Percentiles rank a stretch among this genome's conserved stretches.
Conservation (phyloP, 2,329 filamentous ascomycete genomes). For the Colletotrichum liaoningense region DNA sequence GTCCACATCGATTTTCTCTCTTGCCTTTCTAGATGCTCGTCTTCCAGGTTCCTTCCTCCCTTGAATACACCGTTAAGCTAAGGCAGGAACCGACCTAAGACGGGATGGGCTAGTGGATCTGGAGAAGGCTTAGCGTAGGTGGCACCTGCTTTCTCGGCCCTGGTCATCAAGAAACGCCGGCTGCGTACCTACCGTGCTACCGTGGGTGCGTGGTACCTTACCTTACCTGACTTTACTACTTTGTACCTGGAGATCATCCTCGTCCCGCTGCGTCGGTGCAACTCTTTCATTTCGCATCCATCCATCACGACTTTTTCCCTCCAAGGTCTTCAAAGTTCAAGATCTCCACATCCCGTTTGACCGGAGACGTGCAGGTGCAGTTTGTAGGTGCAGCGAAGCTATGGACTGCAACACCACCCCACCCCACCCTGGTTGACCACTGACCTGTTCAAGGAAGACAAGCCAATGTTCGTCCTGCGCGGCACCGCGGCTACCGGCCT, state of each 20-base stretch:
- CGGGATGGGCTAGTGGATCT: background rate
- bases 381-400: background rate
- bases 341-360: background rate
- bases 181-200: background rate
- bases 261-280: slow-evolving; percentile 23
- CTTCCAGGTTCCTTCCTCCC: background rate
- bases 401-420: background rate
- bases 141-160: background rate
- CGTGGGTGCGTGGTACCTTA: background rate
- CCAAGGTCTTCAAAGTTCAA: background rate
- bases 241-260: background rate
- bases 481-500: background rate
- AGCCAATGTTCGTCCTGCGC: background rate
- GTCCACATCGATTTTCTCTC: background rate
- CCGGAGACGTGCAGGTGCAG: background rate
- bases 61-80: slow-evolving; percentile 11
- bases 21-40: background rate
- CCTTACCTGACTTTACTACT: background rate
- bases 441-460: background rate
- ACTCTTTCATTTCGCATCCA: slow-evolving; percentile 26
- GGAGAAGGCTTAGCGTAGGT: background rate
- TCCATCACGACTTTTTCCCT: slow-evolving; percentile 13
- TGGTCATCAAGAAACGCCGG: slow-evolving; percentile 2
- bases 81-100: background rate
- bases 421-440: background rate